A percentile compares a stretch with the other conserved stretches of the same genome.
Evolutionary conservation across 2,329 filamentous ascomycete species (phyloP).

Genomic region (Claviceps cyperi): DNA sequence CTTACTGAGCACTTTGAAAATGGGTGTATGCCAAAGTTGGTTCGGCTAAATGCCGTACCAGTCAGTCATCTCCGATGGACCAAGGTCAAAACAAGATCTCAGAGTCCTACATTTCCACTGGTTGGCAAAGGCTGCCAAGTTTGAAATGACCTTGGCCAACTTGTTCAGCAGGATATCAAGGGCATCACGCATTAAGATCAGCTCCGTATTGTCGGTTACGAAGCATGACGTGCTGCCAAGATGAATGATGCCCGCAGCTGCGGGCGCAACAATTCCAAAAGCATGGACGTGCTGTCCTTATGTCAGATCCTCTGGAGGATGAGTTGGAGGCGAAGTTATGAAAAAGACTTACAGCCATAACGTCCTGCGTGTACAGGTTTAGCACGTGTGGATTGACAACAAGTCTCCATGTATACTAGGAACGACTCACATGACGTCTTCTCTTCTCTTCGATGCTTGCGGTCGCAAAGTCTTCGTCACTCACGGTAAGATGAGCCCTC

Average conservation of each 20-base stretch:
- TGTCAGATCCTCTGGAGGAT: slow-evolving; percentile 12
- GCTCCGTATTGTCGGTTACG: slow-evolving; percentile 61
- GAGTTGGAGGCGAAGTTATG: background rate
- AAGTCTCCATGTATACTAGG: background rate
- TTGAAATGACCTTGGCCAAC: slow-evolving; percentile 63
- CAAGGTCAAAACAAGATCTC: slow-evolving; percentile 1
- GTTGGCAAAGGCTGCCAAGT: slow-evolving; percentile 57
- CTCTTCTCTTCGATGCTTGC: slow-evolving; percentile 64
- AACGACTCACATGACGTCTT: slow-evolving; percentile 35
- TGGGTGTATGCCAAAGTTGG: slow-evolving; percentile 69
- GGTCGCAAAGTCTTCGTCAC: slow-evolving; percentile 63
- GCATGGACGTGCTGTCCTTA: slow-evolving; percentile 48
- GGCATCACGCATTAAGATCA: slow-evolving; percentile 51
- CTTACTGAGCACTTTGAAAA: slow-evolving; percentile 41
- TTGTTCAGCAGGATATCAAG: slow-evolving; percentile 65
- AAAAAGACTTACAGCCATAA: slow-evolving; percentile 38
- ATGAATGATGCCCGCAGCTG: slow-evolving; percentile 73
- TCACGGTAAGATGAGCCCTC: slow-evolving; percentile 56
- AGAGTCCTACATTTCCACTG: slow-evolving; percentile 45
- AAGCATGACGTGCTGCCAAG: slow-evolving; percentile 30
- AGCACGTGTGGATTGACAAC: slow-evolving; percentile 1
- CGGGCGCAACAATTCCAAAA: slow-evolving; percentile 58
- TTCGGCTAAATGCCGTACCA: slow-evolving; percentile 17
- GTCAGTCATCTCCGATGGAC: background rate
- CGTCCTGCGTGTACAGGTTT: slow-evolving; percentile 20